Evolutionary conservation across 495 filamentous ascomycete species (phyloP), one percentile per base, ranked within the genome.

Genomic region (Neurospora discreta): DNA sequence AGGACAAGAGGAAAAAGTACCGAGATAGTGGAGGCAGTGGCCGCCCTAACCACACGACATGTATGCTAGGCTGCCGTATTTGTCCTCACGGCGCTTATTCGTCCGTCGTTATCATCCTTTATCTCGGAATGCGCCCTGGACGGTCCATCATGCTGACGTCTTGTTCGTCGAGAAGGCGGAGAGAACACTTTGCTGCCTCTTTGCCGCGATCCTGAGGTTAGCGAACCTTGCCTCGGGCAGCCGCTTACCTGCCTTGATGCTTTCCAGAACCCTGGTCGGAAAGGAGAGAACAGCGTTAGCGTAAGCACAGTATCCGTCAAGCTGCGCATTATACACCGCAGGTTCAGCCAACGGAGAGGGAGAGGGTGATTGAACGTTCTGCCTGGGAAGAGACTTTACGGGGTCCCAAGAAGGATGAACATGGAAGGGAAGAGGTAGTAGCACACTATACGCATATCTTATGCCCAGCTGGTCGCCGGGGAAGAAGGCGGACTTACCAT

Each of bases 221-320:
- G 83, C 83, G 79, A 95, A 98, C 73, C 85, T 82, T 3, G 88
- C 83, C 79, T 98, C 95, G 6, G 92, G 83, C 46, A 95, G 83
- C 60, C 93, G 83, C 79, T 87, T 93, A 11, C 89, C 91, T 0
- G 85, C 88, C 73, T 90, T 90, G 69, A 98, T 85, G 80, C 93
- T 93, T 77, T 97, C 92, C 40, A 95, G 78, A 4, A 89, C 89
- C 90, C 90, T 91, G 68, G 71, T 70, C 10, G 26, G 30, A 60
- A 69, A 36, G 72, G 65, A 30, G 40, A 44, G 10, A 33, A 23
- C 13, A 65, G 30, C 68, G 40, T 43, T 11, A 52, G 71, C 13
- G 42, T 70, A 70, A 15, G 43, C 73, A 75, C 74, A 74, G 72
- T 73, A 73, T 73, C 73, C 74, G 18, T 73, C 36, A 30, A 72